Evolutionary conservation across 179 eudicot genomes (phyloP).

Genomic region (Spergularia azorica): DNA sequence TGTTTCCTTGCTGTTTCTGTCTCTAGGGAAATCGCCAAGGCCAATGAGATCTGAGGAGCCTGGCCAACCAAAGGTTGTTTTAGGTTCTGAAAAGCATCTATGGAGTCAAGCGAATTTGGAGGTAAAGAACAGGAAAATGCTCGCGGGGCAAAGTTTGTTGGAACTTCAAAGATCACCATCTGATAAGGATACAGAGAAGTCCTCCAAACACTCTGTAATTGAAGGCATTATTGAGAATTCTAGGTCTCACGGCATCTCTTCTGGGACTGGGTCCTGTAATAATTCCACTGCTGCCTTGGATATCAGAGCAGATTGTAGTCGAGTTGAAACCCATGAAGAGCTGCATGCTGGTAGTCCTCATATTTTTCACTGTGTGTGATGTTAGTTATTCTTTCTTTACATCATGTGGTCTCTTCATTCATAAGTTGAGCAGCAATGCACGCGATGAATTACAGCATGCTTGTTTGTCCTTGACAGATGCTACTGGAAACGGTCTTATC

Average conservation of each 20-base stretch:
- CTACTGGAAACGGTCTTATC: neutral
- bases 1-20: slow-evolving; percentile 18
- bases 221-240: slow-evolving; percentile 11
- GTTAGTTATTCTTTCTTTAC: slow-evolving; percentile 1
- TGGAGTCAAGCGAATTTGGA: slow-evolving; percentile 16
- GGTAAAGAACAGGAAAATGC: slow-evolving; percentile 20
- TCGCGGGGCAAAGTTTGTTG: slow-evolving; percentile 18
- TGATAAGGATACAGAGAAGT: slow-evolving; percentile 2
- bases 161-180: slow-evolving; percentile 20
- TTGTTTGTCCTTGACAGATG: slow-evolving; percentile 32
- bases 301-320: slow-evolving; percentile 6
- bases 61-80: slow-evolving; percentile 1
- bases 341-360: slow-evolving; percentile 20
- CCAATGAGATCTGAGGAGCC: slow-evolving; percentile 11
- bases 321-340: slow-evolving; percentile 19
- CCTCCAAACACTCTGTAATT: neutral
- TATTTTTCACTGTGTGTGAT: slow-evolving; percentile 1
- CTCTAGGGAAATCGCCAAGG: slow-evolving; percentile 22
- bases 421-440: slow-evolving; percentile 4
- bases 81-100: neutral
- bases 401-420: slow-evolving; percentile 7
- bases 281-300: slow-evolving; percentile 15
- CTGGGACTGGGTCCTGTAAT: neutral
- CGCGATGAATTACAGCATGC: slow-evolving; percentile 9
- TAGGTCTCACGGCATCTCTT: slow-evolving; percentile 13